phyloP scores from a whole-genome alignment of 495 filamentous ascomycete species.

The Xylaria acuta region DNA sequence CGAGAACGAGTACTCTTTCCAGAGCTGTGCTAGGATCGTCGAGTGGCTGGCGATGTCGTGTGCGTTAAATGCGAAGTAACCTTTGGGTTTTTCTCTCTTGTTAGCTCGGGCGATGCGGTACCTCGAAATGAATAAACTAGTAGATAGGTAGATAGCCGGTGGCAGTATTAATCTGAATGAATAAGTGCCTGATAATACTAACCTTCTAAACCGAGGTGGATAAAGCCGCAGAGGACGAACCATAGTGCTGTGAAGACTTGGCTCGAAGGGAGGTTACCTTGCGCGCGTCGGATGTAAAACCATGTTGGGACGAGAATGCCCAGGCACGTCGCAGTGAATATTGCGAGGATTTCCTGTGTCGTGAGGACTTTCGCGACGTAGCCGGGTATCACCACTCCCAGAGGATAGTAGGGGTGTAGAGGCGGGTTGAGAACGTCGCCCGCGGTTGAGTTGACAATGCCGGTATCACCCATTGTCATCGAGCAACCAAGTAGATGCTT shows the following conservation, averaged over 20 bases:
- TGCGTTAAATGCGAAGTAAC: conserved; percentile 58
- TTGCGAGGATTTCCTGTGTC: conserved; percentile 47
- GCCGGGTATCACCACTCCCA: conserved; percentile 48
- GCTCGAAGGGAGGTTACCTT: conserved; percentile 41
- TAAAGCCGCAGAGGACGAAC: conserved; percentile 62
- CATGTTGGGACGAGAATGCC: conserved; percentile 51
- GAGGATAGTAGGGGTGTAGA: conserved; percentile 58
- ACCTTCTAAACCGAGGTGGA: conserved; percentile 65
- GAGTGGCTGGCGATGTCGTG: conserved; percentile 48
- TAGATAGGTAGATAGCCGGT: background rate
- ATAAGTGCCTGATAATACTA: background rate
- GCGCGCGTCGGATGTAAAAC: conserved; percentile 40
- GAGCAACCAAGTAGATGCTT: background rate
- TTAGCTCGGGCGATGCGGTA: background rate
- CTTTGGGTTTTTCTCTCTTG: conserved; percentile 10
- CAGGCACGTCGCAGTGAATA: conserved; percentile 51
- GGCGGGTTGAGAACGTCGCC: conserved; percentile 9
- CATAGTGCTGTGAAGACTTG: conserved; percentile 57
- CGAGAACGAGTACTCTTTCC: conserved; percentile 67
- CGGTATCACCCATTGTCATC: background rate
- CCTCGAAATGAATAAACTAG: background rate
- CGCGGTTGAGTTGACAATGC: background rate
- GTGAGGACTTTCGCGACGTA: conserved; percentile 57
- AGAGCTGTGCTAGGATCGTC: conserved; percentile 63
- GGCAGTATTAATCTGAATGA: background rate